These are phyloP conservation scores for Nematocida sp. DNA, from an alignment of 371 early-diverging fungal genomes.

Conservation along the genomic window DNA sequence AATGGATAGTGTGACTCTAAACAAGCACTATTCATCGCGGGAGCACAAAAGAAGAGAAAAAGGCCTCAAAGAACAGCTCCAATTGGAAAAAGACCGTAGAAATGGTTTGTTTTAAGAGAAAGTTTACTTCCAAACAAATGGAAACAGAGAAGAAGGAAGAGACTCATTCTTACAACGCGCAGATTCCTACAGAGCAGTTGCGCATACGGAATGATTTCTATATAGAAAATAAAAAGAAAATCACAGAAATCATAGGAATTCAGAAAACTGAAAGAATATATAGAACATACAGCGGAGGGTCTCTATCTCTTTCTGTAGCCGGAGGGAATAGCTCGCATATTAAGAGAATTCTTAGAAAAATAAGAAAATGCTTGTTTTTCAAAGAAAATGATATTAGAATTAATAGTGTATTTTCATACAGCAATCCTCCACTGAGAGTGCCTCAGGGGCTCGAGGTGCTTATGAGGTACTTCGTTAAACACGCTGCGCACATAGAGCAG, in stretches of 20 bases:
- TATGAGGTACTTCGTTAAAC: too few species aligned
- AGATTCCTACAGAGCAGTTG: neutral
- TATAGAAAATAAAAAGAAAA: neutral
- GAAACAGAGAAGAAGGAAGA: too few species aligned
- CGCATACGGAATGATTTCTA: too few species aligned
- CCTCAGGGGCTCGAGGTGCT: too few species aligned
- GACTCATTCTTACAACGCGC: too few species aligned
- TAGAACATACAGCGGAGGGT: neutral
- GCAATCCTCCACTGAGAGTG: too few species aligned
- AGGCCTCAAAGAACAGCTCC: conserved; percentile 27
- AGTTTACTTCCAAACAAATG: neutral
- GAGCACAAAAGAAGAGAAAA: conserved; percentile 49
- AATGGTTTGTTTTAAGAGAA: conserved; percentile 49
- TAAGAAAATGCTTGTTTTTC: neutral
- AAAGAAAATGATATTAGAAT: too few species aligned
- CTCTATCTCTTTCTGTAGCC: neutral
- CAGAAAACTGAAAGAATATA: too few species aligned
- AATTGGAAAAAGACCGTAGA: conserved; percentile 48
- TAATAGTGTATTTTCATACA: too few species aligned
- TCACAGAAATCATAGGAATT: neutral
- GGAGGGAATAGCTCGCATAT: neutral
- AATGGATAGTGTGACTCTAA: conserved; percentile 32
- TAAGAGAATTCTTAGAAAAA: neutral
- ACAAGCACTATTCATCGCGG: conserved; percentile 36
- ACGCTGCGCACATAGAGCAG: too few species aligned